Base-by-base conservation (phyloP, 768 basidiomycete species). In the Naganishia friedmannii region DNA sequence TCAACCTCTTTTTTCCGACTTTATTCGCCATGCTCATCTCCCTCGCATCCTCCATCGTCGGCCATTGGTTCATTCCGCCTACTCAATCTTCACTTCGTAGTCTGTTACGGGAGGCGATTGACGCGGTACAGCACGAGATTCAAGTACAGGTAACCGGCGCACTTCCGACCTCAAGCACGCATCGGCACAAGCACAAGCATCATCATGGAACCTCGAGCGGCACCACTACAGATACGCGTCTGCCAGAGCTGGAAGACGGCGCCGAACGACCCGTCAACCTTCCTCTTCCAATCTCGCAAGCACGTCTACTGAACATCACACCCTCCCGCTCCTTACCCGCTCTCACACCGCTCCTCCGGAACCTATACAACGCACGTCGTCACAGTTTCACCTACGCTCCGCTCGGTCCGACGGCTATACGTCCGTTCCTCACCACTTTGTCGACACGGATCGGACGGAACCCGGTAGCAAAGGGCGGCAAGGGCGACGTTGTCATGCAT, bases 1-100 rank as follows among this genome's bases (percentile, higher is more conserved):
- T 69, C 31, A 26, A 68, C n/a, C 53, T 72, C 4, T 72, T 72
- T 39, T 72, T 53, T 32, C 71, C 71, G 8, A 72, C 71, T 5
- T 31, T 72, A 19, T 72, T 68, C 53, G 57, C 71, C 21, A 54
- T 54, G 39, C 29, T 66, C 29, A 0, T 67, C 48, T 70, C 70
- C 53, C 65, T 70, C 39, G 10, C 66, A 23, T 54, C 63, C 10
- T 12, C 56, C 39, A 26, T 66, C 42, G 45, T 70, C 42, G 63
- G 65, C 10, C 65, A 66, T 55, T 42, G 34, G 34, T 23, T 70
- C 29, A 19, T 70, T 13, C 70, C 70, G 13, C 65, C 65, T 6
- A 21, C 39, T 17, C 53, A 48, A 17, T 53, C 39, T 0, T 39
- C 54, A 0, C 42, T 70, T 7, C 39, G 63, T 6, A 65, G 66